phyloP scores from a whole-genome alignment of 2,329 filamentous ascomycete species.

The Talaromyces sp. region DNA sequence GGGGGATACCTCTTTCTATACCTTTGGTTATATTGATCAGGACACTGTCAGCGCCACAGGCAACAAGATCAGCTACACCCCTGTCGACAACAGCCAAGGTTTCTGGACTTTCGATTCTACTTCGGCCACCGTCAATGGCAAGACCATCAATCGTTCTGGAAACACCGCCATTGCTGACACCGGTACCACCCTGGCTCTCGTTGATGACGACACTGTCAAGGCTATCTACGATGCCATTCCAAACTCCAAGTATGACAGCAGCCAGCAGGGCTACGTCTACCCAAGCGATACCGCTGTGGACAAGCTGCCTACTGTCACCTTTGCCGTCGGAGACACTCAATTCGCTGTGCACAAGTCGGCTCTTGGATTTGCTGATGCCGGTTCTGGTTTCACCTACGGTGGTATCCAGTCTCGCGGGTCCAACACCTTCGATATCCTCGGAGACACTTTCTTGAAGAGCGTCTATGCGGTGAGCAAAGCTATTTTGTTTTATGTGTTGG shows the following conservation, averaged over 20 bases:
- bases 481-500: slow-evolving; percentile 11
- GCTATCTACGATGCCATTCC: slow-evolving; percentile 61
- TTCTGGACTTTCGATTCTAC: slow-evolving; percentile 64
- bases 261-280: slow-evolving; percentile 60
- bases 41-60: slow-evolving; percentile 52
- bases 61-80: slow-evolving; percentile 54
- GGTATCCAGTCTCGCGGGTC: slow-evolving; percentile 60
- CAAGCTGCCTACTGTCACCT: slow-evolving; percentile 55
- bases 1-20: slow-evolving; percentile 58
- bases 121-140: slow-evolving; percentile 54
- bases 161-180: slow-evolving; percentile 69
- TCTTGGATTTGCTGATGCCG: slow-evolving; percentile 53
- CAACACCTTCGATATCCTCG: slow-evolving; percentile 58
- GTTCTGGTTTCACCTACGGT: slow-evolving; percentile 55
- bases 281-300: slow-evolving; percentile 49
- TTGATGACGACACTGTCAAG: slow-evolving; percentile 57
- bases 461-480: slow-evolving; percentile 55
- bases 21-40: slow-evolving; percentile 67
- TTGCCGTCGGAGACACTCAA: slow-evolving; percentile 59
- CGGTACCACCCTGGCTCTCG: slow-evolving; percentile 62
- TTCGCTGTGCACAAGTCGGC: slow-evolving; percentile 61
- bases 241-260: slow-evolving; percentile 52
- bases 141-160: slow-evolving; percentile 43
- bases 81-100: slow-evolving; percentile 59
- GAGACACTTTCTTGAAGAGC: slow-evolving; percentile 60